These are phyloP conservation scores for Leccinum olivaceopallidum DNA, from an alignment of 768 basidiomycete species.

Conservation along the genomic window DNA sequence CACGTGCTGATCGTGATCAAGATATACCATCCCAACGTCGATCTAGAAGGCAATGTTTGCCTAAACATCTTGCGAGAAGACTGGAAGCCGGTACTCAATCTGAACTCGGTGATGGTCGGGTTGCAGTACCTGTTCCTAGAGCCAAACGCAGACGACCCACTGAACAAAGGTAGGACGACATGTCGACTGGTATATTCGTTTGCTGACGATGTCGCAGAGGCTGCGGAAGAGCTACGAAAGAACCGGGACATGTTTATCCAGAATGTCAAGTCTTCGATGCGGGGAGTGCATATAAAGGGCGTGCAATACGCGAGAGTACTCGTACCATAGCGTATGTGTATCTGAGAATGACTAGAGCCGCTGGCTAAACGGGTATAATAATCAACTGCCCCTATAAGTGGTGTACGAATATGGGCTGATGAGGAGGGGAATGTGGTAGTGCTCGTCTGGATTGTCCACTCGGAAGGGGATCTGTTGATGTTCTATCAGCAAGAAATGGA, in stretches of 20 bases:
- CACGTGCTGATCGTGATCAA: slow-evolving; percentile 33
- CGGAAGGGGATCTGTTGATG: slow-evolving; percentile 72
- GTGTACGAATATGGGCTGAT: slow-evolving; percentile 92
- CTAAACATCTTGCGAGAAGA: slow-evolving; percentile 98
- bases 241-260: slow-evolving; percentile 79
- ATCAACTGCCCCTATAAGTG: slow-evolving; percentile 87
- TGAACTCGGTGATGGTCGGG: slow-evolving; percentile 98
- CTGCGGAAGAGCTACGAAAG: slow-evolving; percentile 90
- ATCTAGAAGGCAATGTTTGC: slow-evolving; percentile 98
- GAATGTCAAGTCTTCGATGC: slow-evolving; percentile 89
- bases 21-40: slow-evolving; percentile 99
- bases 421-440: slow-evolving; percentile 90
- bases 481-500: slow-evolving; percentile 8
- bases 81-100: slow-evolving; percentile 98
- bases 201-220: slow-evolving; percentile 58
- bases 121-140: slow-evolving; percentile 98
- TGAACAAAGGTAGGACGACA: slow-evolving; percentile 89
- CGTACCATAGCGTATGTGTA: slow-evolving; percentile 37
- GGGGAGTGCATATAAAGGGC: slow-evolving; percentile 75
- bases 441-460: slow-evolving; percentile 70
- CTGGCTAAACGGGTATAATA: slow-evolving; percentile 1
- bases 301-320: slow-evolving; percentile 78
- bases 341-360: slow-evolving; percentile 10
- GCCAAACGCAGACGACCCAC: slow-evolving; percentile 96
- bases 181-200: neutral